phyloP scores from a whole-genome alignment of 1,284 basidiomycete genomes.

The Exobasidium cylindrosporum region DNA sequence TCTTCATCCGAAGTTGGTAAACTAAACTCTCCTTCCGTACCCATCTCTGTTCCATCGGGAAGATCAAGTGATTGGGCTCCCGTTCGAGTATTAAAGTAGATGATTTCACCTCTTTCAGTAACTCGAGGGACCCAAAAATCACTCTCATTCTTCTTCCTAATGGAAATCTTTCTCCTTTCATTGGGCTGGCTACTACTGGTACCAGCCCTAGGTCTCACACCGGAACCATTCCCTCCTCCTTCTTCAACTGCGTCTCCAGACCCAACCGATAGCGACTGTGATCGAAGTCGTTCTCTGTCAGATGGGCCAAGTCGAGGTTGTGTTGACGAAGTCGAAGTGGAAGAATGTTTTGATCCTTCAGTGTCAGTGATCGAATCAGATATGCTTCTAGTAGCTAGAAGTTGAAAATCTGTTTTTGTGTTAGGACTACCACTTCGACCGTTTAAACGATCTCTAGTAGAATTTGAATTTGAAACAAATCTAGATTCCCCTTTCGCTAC shows the following conservation, averaged over 20 bases:
- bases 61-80: constrained; percentile 61
- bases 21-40: neutral
- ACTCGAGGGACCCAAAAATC: constrained; percentile 58
- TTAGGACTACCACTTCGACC: neutral
- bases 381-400: constrained; percentile 1
- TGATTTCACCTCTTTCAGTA: constrained; percentile 54
- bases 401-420: constrained; percentile 1
- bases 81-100: constrained; percentile 12
- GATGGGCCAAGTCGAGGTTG: neutral
- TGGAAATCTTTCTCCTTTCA: neutral
- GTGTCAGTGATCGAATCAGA: neutral
- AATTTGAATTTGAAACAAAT: neutral
- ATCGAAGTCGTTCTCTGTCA: constrained; percentile 4
- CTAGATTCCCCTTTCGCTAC: neutral
- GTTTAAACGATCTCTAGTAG: neutral
- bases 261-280: constrained; percentile 7
- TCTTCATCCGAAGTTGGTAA: neutral
- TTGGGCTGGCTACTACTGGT: neutral
- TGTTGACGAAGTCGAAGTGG: neutral
- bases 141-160: constrained; percentile 21
- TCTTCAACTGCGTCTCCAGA: neutral
- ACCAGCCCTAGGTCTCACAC: constrained; percentile 4
- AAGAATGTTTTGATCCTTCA: neutral
- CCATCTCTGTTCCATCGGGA: constrained; percentile 57
- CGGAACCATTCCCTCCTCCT: neutral